Conservation (phyloP, 306 rosid genomes). For the Abrus pulchellus region DNA sequence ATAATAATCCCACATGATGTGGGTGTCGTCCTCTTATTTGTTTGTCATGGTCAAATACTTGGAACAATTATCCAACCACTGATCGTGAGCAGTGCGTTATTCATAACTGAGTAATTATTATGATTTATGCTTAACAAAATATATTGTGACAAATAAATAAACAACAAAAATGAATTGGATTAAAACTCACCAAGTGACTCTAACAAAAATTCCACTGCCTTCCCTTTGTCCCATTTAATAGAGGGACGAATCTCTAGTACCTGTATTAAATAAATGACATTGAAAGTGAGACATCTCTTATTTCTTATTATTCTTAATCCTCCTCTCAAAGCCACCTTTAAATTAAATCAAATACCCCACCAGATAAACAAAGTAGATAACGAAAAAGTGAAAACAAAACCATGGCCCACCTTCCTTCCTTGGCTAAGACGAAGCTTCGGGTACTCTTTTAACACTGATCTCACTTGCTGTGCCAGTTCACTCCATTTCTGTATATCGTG, state of each 20-base stretch:
- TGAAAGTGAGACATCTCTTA: slow-evolving; percentile 57
- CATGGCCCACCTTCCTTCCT: slow-evolving; percentile 87
- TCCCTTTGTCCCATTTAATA: slow-evolving; percentile 99
- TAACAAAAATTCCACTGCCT: slow-evolving; percentile 89
- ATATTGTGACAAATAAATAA: slow-evolving; percentile 36
- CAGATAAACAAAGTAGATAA: slow-evolving; percentile 24
- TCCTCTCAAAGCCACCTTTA: slow-evolving; percentile 33
- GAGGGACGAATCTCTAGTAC: slow-evolving; percentile 95
- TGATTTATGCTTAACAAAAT: not conserved
- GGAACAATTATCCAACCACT: slow-evolving; percentile 42
- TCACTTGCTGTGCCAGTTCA: slow-evolving; percentile 82
- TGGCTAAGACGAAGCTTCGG: slow-evolving; percentile 85
- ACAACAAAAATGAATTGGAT: not conserved
- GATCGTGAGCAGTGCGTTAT: slow-evolving; percentile 13
- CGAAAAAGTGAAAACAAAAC: slow-evolving; percentile 35
- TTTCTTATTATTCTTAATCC: slow-evolving; percentile 6
- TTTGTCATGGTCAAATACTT: slow-evolving; percentile 37
- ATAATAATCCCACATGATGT: slow-evolving; percentile 45
- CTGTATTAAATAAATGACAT: slow-evolving; percentile 57
- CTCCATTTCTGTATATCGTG: slow-evolving; percentile 72
- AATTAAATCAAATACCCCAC: slow-evolving; percentile 37
- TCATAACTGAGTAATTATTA: slow-evolving; percentile 6
- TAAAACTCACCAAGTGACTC: slow-evolving; percentile 87
- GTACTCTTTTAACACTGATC: slow-evolving; percentile 80
- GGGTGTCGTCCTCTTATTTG: slow-evolving; percentile 33